A percentile compares a stretch with the other conserved stretches of the same genome.
Evolutionary conservation across 2,329 filamentous ascomycete species (phyloP).

Genomic region (Juglanconis juglandina): DNA sequence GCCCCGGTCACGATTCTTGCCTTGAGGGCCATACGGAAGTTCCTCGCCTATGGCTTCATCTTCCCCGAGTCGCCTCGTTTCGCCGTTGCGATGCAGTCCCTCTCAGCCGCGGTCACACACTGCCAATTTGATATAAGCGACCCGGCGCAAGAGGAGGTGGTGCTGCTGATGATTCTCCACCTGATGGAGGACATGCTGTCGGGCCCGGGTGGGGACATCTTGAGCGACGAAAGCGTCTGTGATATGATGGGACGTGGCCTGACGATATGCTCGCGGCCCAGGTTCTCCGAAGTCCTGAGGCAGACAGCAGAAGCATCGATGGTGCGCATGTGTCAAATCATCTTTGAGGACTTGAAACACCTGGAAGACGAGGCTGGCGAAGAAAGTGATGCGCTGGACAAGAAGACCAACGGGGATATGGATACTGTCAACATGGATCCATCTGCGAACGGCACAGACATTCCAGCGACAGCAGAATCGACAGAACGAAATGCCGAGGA

Average conservation of each 20-base stretch:
- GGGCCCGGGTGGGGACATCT: conserved; percentile 81
- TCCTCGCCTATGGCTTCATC: conserved; percentile 92
- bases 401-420: conserved; percentile 64
- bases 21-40: conserved; percentile 89
- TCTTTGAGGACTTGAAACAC: conserved; percentile 89
- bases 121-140: conserved; percentile 97
- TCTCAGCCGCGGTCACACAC: conserved; percentile 93
- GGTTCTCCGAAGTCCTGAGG: conserved; percentile 85
- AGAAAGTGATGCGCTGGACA: conserved; percentile 63
- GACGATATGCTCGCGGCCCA: conserved; percentile 92
- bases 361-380: conserved; percentile 73
- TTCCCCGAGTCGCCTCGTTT: conserved; percentile 81
- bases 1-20: conserved; percentile 95
- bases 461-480: conserved; percentile 22
- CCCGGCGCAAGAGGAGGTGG: conserved; percentile 90
- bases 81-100: conserved; percentile 84
- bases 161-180: conserved; percentile 88
- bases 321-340: conserved; percentile 98
- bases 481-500: conserved; percentile 14
- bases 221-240: conserved; percentile 98
- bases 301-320: conserved; percentile 93
- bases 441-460: conserved; percentile 56
- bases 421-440: conserved; percentile 82
- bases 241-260: conserved; percentile 99
- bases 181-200: conserved; percentile 99